phyloP scores from a whole-genome alignment of 1,284 basidiomycete species.

The Clitocybe nebularis region DNA sequence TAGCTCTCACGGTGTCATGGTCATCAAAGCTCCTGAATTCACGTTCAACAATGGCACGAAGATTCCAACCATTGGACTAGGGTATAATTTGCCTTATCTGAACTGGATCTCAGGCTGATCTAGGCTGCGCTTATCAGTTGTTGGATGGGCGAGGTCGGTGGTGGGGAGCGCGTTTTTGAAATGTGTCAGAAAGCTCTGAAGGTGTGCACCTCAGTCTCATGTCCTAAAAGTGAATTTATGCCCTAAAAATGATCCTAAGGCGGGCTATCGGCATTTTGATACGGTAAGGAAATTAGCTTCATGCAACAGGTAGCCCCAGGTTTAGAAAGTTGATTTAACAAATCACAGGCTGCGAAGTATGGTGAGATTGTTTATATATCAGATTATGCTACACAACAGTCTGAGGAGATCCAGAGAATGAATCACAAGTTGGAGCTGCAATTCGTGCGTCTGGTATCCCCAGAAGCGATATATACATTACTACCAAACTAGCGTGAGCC shows the following conservation, averaged over 20 bases:
- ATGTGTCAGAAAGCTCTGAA: conserved; percentile 35
- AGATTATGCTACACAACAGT: no score
- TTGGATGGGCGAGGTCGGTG: conserved; percentile 37
- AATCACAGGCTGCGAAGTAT: conserved; percentile 27
- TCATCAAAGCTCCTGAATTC: conserved; percentile 16
- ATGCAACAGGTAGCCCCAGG: background rate
- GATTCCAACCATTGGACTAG: conserved; percentile 36
- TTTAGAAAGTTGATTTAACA: background rate
- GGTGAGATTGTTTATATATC: no score
- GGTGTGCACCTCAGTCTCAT: conserved; percentile 16
- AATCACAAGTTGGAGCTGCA: conserved; percentile 45
- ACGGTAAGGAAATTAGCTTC: conserved; percentile 26
- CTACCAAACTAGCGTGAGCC: conserved; percentile 39
- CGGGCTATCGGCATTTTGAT: conserved; percentile 38
- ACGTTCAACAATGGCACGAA: conserved; percentile 33
- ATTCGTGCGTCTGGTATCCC: conserved; percentile 43
- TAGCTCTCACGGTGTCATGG: no score
- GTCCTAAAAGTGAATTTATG: background rate
- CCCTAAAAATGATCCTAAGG: conserved; percentile 20
- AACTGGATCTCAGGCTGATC: background rate
- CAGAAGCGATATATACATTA: conserved; percentile 48
- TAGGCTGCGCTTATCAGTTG: conserved; percentile 23
- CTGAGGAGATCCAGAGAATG: conserved; percentile 40
- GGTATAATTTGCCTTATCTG: conserved; percentile 19
- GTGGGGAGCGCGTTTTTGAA: conserved; percentile 28